These are phyloP conservation scores for Fusarium sp. DNA, from an alignment of 2,329 filamentous ascomycete genomes.

Conservation along the genomic window DNA sequence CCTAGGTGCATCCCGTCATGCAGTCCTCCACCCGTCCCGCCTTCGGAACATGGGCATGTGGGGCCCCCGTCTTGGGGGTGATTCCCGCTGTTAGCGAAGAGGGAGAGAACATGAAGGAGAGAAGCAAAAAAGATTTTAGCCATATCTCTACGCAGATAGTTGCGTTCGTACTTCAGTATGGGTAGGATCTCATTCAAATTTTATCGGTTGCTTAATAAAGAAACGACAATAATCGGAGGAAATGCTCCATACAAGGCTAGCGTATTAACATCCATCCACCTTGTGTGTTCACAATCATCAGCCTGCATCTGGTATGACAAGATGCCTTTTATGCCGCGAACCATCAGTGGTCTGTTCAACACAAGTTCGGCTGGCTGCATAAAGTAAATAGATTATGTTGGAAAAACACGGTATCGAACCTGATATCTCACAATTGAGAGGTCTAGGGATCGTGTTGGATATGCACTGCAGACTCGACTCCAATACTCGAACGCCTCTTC, in stretches of 20 bases:
- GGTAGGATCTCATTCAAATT: not conserved
- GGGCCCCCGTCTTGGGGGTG: constrained; percentile 11
- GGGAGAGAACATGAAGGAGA: not conserved
- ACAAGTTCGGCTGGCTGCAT: constrained; percentile 25
- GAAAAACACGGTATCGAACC: not conserved
- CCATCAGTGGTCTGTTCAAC: not conserved
- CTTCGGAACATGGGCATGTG: constrained; percentile 23
- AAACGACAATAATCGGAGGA: not conserved
- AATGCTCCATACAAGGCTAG: not conserved
- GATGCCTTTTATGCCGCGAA: not conserved
- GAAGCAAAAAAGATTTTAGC: not conserved
- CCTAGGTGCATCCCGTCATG: too few species aligned
- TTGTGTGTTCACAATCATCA: not conserved
- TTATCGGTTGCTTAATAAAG: not conserved
- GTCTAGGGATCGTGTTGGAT: not conserved
- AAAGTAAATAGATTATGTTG: not conserved
- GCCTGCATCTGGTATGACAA: constrained; percentile 8
- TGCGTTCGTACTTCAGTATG: not conserved
- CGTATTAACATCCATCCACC: not conserved
- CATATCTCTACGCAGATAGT: not conserved
- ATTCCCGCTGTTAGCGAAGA: constrained; percentile 22
- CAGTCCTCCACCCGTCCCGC: not conserved
- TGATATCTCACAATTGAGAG: not conserved
- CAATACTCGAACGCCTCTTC: constrained; percentile 2
- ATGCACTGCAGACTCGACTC: not conserved